A percentile compares a stretch with the other conserved stretches of the same genome.
phyloP scores from a whole-genome alignment of 164 flowering plant species.

The Macadamia integrifolia region DNA sequence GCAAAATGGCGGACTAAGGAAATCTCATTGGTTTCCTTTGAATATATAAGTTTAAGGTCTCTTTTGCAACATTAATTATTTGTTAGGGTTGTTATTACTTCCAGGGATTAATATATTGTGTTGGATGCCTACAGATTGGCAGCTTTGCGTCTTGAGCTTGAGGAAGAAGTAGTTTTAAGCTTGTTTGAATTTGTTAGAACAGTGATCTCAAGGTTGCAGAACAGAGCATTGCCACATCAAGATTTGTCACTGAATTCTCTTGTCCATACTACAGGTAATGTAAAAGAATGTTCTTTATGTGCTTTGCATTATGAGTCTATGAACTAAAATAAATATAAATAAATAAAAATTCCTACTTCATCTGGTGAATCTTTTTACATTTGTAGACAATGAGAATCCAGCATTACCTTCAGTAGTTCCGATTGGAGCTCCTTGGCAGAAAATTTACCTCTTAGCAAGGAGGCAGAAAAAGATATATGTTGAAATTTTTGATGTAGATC shows the following conservation, averaged over 20 bases:
- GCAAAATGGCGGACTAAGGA: constrained; percentile 87
- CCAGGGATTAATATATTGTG: constrained; percentile 5
- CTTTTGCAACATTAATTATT: constrained; percentile 3
- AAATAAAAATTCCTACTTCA: constrained; percentile 1
- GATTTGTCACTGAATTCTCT: constrained; percentile 21
- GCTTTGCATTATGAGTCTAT: constrained; percentile 15
- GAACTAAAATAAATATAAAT: constrained; percentile 8
- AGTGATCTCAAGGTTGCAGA: constrained; percentile 41
- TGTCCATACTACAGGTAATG: constrained; percentile 15
- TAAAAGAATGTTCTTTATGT: constrained; percentile 15
- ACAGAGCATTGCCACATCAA: constrained; percentile 21
- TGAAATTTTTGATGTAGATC: constrained; percentile 67
- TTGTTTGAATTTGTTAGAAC: constrained; percentile 50
- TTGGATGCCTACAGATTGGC: constrained; percentile 59
- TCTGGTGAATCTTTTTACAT: constrained; percentile 13
- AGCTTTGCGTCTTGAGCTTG: constrained; percentile 74
- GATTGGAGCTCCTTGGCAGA: constrained; percentile 97
- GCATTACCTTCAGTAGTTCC: constrained; percentile 64
- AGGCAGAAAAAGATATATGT: constrained; percentile 78
- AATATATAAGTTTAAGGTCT: constrained; percentile 70
- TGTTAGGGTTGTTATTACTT: not conserved
- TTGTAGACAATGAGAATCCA: constrained; percentile 16
- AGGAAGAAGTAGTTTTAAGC: constrained; percentile 67
- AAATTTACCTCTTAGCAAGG: constrained; percentile 70
- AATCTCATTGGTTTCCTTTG: constrained; percentile 64